These are phyloP conservation scores for Diplogelasinospora grovesii DNA, from an alignment of 495 filamentous ascomycete species.

Conservation along the genomic window DNA sequence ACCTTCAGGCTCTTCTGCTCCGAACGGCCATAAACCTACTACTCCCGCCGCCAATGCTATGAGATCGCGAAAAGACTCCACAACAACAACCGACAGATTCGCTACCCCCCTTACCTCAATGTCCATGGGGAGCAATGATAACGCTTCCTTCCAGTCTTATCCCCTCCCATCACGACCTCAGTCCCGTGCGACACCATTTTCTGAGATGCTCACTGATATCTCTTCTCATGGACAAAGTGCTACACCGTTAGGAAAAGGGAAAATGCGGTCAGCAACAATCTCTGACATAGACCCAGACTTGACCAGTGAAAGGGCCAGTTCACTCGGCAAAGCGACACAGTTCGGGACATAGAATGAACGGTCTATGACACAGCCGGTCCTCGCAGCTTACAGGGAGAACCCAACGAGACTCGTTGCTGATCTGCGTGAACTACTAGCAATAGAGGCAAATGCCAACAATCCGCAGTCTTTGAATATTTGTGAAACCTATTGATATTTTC, in stretches of 20 bases:
- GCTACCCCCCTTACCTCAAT: conserved; percentile 16
- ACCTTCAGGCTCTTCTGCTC: neutral
- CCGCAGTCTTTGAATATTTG: too few relatives aligned
- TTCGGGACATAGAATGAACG: neutral
- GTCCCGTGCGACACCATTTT: conserved; percentile 1
- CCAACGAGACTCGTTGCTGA: too few relatives aligned
- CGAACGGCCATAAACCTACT: neutral
- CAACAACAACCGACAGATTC: conserved; percentile 14
- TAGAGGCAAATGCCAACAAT: too few relatives aligned
- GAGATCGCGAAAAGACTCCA: conserved; percentile 7
- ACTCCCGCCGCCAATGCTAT: neutral
- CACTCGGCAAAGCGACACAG: neutral
- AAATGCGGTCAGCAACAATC: neutral
- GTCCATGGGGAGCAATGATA: conserved; percentile 10
- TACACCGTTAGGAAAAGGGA: neutral
- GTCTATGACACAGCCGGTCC: neutral
- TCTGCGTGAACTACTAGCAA: too few relatives aligned
- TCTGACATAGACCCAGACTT: too few relatives aligned
- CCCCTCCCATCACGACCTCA: conserved; percentile 10
- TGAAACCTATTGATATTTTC: too few relatives aligned
- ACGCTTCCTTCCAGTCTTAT: conserved; percentile 20
- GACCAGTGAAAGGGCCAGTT: neutral
- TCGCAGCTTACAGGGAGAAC: too few relatives aligned
- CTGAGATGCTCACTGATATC: neutral
- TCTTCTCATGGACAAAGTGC: neutral